A percentile compares a stretch with the other conserved stretches of the same genome.
Conservation (phyloP, 2,329 filamentous ascomycete genomes). For the Calonectria pseudoturangicola region DNA sequence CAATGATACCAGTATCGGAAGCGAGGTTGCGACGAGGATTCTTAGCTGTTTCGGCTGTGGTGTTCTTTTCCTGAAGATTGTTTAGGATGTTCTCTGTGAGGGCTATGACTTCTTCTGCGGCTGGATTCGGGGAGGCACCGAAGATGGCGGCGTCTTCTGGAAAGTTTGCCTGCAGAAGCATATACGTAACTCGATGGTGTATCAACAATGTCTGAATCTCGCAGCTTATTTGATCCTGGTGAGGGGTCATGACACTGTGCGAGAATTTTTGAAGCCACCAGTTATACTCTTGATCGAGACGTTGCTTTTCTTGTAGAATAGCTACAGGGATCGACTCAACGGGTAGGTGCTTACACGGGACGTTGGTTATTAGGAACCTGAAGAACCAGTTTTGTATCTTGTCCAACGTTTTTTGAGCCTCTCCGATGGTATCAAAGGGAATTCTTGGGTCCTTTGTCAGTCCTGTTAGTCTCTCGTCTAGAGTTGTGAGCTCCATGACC, state of each 20-base stretch:
- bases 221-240: not conserved
- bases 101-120: slow-evolving; percentile 31
- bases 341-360: not conserved
- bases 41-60: slow-evolving; percentile 29
- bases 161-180: slow-evolving; percentile 41
- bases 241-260: not conserved
- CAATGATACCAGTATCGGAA: slow-evolving; percentile 44
- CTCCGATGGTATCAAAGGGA: not conserved
- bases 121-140: slow-evolving; percentile 32
- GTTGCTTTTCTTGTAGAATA: slow-evolving; percentile 36
- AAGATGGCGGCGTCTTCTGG: slow-evolving; percentile 33
- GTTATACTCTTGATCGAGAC: not conserved
- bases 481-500: slow-evolving; percentile 15
- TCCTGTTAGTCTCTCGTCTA: not conserved
- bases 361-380: slow-evolving; percentile 30
- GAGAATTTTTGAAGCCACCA: slow-evolving; percentile 31
- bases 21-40: slow-evolving; percentile 43
- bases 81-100: slow-evolving; percentile 37
- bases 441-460: not conserved
- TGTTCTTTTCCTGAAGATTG: slow-evolving; percentile 9
- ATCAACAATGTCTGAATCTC: slow-evolving; percentile 32
- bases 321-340: not conserved
- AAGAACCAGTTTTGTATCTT: slow-evolving; percentile 45
- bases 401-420: slow-evolving; percentile 38
- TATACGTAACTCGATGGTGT: slow-evolving; percentile 36